Base-by-base conservation (phyloP, 2,329 filamentous ascomycete species). In the Aurifilum marmelostoma region DNA sequence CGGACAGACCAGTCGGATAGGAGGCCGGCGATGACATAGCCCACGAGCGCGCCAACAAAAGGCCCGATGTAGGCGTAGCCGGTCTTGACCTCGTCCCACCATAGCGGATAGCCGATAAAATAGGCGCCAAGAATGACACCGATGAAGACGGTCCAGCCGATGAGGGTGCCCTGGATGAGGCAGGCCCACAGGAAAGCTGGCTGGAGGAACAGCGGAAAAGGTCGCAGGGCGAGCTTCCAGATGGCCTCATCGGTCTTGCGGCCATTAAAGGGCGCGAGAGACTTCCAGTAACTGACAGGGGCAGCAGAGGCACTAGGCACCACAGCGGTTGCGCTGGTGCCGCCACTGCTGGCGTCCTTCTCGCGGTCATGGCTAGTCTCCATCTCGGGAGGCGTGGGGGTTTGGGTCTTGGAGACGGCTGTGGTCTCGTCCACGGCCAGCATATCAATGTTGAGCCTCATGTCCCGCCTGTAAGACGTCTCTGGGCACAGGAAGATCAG, bases 121-220 rank as follows among this genome's bases (percentile, higher is more conserved):
- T 97, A 90, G 69, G 90, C 88, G n/a, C 90, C 91, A 60, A 97
- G 82, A 73, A 96, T 89, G 71, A 96, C 91, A 68, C 92, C 92
- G 73, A 97, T 95, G 76, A 97, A 93, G 21, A 97, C 92, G 1
- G 94, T 97, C 94, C 95, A 98, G 72, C 94, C 95, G 75, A 97
- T 97, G 76, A 97, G 88, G 5, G 92, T 88, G 21, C 94, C 94
- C 83, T 97, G 94, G 63, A 94, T 92, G 3, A 97, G 83, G 75
- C 84, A 85, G 32, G 83, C 85, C 92, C 93, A 97, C 54, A 97
- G 79, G 73, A 97, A 93, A 9, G 92, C 92, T 0, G 94, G 94
- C 77, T 97, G 94, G 8, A 91, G 78, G 74, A 97, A 91, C 0
- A 97, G 85, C 0, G 92, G 92, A 66, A 97, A 90, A 0, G 94